These are phyloP conservation scores for Gelatoporia subvermispora DNA, from an alignment of 768 basidiomycete genomes.

Conservation along the genomic window DNA sequence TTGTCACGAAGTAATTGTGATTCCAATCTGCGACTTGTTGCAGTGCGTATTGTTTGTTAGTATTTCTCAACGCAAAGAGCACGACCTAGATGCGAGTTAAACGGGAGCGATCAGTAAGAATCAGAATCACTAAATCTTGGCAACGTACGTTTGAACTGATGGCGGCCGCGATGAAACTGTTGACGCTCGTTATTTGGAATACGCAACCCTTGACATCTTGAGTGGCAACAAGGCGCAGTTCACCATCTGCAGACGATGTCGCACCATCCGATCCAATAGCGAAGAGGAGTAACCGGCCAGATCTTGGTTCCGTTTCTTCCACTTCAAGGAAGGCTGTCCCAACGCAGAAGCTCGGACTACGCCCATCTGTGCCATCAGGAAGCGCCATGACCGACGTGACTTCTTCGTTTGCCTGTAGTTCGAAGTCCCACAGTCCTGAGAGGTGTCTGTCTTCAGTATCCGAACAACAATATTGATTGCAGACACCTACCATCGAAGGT, in stretches of 20 bases:
- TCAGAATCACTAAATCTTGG: too few species aligned
- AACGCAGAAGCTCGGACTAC: conserved; percentile 26
- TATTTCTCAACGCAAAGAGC: conserved; percentile 37
- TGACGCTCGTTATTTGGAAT: conserved; percentile 51
- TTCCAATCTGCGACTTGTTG: conserved; percentile 56
- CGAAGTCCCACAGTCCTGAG: too few species aligned
- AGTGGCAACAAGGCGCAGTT: conserved; percentile 34
- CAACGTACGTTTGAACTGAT: conserved; percentile 78
- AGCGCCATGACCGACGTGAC: conserved; percentile 47
- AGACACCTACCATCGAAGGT: conserved; percentile 49
- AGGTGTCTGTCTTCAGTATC: too few species aligned
- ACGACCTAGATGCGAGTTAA: too few species aligned
- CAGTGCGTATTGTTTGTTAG: conserved; percentile 35
- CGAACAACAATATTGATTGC: too few species aligned
- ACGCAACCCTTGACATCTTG: conserved; percentile 58
- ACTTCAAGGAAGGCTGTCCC: conserved; percentile 32
- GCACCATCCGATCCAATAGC: conserved; percentile 26
- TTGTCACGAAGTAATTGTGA: conserved; percentile 77
- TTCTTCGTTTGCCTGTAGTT: conserved; percentile 46
- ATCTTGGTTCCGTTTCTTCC: conserved; percentile 29
- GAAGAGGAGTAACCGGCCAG: conserved; percentile 62
- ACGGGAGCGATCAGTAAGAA: too few species aligned
- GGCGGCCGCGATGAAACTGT: conserved; percentile 55
- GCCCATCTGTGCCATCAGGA: not conserved
- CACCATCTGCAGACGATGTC: conserved; percentile 17